Base-by-base conservation (phyloP, 106 monocot species). In the Iris macrosiphon region DNA sequence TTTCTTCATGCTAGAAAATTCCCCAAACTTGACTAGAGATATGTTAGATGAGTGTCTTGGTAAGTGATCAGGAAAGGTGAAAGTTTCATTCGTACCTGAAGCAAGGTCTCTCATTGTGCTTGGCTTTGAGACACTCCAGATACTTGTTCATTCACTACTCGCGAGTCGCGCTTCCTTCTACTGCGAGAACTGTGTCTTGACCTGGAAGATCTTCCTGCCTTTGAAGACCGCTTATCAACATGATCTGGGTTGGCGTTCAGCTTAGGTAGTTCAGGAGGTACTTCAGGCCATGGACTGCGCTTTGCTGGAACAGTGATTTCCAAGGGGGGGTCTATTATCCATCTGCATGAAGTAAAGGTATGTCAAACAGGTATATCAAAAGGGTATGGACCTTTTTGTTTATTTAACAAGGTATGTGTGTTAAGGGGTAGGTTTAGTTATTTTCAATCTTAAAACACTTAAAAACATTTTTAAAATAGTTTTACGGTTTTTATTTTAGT, bases 291-390 rank as follows among this genome's bases (percentile, higher is more conserved):
- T 39, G 87, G 82, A 72, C 77, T 87, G 30, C 49, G 73, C 57
- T 83, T 93, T 39, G 87, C 74, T 33, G 83, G 83, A 41, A 93
- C 73, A 17, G 59, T 74, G 37, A 87, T 66, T 38, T 87, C 82
- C 25, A 93, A 27, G 44, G 87, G 79, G 56, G 86, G 75, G 26
- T 87, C 66, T 16, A 93, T 87, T 16, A 71, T 61, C 92, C 92
- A 93, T 56, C 92, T 93, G 74, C 50, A 82, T 60, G 22, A 29
- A 70, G 16, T 23, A 21, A 53, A 59, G 16, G 61, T 1, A 28
- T 15, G 30, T 7, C 30, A 31, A 52, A n/a, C 17, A 48, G 4
- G 4, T 7, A 7, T 37, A 37, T 37, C 12, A 37, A 43, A 11
- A 43, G n/a, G n/a, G n/a, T n/a, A n/a, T n/a, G n/a, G n/a, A n/a